phyloP scores from a whole-genome alignment of 257 asterid genomes.

The Solanum corneliomulleri region DNA sequence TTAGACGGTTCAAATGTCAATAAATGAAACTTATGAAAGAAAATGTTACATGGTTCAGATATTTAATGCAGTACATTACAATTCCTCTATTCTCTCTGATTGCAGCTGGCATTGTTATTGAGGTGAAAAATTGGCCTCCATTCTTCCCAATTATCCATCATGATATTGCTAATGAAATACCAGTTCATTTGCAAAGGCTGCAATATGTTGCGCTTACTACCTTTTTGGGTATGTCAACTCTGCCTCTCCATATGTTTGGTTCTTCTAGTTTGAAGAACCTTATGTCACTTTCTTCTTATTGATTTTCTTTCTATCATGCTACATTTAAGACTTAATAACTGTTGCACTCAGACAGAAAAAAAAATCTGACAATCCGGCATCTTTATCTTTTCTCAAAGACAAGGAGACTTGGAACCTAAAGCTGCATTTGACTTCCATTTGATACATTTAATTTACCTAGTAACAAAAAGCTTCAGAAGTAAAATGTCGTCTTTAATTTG shows the following conservation, averaged over 20 bases:
- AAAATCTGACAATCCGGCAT: not conserved
- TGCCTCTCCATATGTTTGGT: not conserved
- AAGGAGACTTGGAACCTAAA: not conserved
- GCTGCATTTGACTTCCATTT: not conserved
- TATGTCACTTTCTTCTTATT: not conserved
- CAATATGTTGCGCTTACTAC: constrained; percentile 93
- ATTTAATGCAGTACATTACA: not conserved
- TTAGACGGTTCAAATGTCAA: not conserved
- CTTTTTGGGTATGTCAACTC: constrained; percentile 55
- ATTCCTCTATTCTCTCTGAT: constrained; percentile 12
- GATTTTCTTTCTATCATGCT: not conserved
- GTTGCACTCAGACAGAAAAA: not conserved
- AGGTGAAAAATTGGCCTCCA: constrained; percentile 96
- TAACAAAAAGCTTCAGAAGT: not conserved
- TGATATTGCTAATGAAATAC: constrained; percentile 86
- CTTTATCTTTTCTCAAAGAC: not conserved
- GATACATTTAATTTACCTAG: not conserved
- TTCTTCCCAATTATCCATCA: constrained; percentile 94
- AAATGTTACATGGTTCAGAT: not conserved
- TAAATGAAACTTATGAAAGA: not conserved
- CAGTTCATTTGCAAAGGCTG: constrained; percentile 83
- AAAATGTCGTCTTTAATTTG: not conserved
- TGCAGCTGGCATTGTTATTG: constrained; percentile 72
- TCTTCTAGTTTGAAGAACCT: not conserved
- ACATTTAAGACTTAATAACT: not conserved